phyloP scores from a whole-genome alignment of 306 rosid species.

The Lotus japonicus region DNA sequence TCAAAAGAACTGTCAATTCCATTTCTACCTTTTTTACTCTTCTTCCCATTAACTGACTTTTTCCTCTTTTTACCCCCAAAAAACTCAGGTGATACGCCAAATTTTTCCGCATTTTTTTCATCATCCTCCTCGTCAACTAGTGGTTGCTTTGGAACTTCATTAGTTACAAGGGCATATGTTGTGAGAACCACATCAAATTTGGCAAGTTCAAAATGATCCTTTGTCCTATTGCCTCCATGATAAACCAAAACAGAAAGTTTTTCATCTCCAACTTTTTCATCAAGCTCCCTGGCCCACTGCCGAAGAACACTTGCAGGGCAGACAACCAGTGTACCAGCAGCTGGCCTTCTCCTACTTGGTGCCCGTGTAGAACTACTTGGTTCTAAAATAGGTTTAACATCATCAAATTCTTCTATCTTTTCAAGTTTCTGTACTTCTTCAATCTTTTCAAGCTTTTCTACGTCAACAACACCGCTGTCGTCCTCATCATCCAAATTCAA shows the following conservation, averaged over 20 bases:
- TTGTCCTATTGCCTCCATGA: conserved; percentile 93
- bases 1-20: conserved; percentile 59
- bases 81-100: conserved; percentile 69
- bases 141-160: conserved; percentile 92
- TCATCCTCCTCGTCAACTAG: conserved; percentile 83
- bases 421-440: conserved; percentile 44
- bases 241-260: conserved; percentile 64
- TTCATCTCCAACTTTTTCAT: conserved; percentile 76
- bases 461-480: conserved; percentile 36
- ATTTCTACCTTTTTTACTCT: conserved; percentile 68
- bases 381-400: conserved; percentile 42
- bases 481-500: conserved; percentile 88
- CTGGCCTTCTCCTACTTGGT: conserved; percentile 73
- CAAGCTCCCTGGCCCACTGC: conserved; percentile 95
- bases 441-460: conserved; percentile 32
- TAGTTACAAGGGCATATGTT: conserved; percentile 81
- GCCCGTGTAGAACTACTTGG: conserved; percentile 47
- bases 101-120: conserved; percentile 56
- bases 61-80: conserved; percentile 59
- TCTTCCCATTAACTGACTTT: conserved; percentile 43
- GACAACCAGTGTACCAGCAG: conserved; percentile 94
- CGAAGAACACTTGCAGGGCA: conserved; percentile 97
- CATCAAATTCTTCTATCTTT: conserved; percentile 40
- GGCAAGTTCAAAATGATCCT: conserved; percentile 72
- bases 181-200: conserved; percentile 89